Evolutionary conservation across 2,329 filamentous ascomycete species (phyloP), one percentile per base, ranked within the genome.

Genomic region (Waltergamsia citrina): DNA sequence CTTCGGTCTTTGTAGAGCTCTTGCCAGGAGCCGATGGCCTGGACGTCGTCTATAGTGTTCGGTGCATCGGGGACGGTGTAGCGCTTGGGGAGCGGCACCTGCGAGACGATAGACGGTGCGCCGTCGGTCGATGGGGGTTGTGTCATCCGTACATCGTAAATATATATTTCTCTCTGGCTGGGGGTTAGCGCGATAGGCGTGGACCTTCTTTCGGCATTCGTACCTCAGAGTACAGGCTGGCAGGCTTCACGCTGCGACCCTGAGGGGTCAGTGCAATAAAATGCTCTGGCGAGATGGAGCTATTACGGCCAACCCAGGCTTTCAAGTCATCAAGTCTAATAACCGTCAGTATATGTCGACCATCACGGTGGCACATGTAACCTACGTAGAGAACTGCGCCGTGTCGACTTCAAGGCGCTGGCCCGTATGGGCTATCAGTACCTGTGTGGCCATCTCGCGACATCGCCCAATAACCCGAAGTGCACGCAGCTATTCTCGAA

Each of bases 371-470:
- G 26, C 15, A 17, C 19, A 10, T 15, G 18, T 8, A 10, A 38
- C 77, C 48, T 67, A 86, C 81, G 80, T 82, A 47, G 73, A 69
- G 60, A 90, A 83, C 53, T 78, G 74, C 43, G 78, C 71, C 45
- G 80, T 75, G 63, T 94, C 85, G 57, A 84, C 74, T 57, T 79
- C 71, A 54, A 94, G 72, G 63, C 81, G 81, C 69, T 86, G 81
- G 68, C 90, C 90, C 61, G 84, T 87, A 65, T 94, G 88, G 71
- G 86, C 87, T 56, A 94, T 81, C 68, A 86, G 85, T 62, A 94
- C 80, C 65, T 85, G 78, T 57, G 90, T 76, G 67, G 85, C 83
- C 86, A 94, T 94, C 62, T 69, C 74, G 63, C 65, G 63, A 63
- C 67, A 71, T 70, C 52, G 62, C 62, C 56, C 50, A 47, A 49